A percentile compares a stretch with the other conserved stretches of the same genome.
Conservation (phyloP, 306 rosid genomes). For the Dalbergia oliveri region DNA sequence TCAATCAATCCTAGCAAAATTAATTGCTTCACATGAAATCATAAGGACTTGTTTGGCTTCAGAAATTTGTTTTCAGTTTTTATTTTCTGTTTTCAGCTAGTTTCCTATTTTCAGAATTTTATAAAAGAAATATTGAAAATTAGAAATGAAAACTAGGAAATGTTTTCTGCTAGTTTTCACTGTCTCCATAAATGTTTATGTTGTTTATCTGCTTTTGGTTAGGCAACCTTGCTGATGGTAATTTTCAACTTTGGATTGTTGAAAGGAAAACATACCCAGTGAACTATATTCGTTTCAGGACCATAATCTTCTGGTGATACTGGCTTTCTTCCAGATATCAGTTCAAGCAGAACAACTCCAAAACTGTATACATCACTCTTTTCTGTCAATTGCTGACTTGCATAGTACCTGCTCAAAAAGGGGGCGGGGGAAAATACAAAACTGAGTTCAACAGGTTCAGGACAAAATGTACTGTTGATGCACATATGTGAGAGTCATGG, state of each 20-base stretch:
- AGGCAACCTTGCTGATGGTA: neutral
- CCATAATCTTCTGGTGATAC: constrained; percentile 89
- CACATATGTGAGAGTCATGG: constrained; percentile 13
- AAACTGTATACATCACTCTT: constrained; percentile 96
- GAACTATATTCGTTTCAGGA: constrained; percentile 90
- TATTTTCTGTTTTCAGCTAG: no score
- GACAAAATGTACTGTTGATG: constrained; percentile 28
- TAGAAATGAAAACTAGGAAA: no score
- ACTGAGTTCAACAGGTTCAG: constrained; percentile 31
- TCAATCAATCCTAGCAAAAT: constrained; percentile 16
- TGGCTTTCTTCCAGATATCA: constrained; percentile 90
- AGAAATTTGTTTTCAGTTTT: no score
- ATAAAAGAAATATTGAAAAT: no score
- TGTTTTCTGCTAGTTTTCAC: no score
- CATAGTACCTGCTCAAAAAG: constrained; percentile 75
- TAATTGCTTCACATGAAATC: neutral
- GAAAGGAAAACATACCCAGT: constrained; percentile 73
- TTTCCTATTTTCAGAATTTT: no score
- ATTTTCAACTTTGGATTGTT: constrained; percentile 20
- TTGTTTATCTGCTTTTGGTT: constrained; percentile 15
- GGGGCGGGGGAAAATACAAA: neutral
- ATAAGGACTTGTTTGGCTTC: no score
- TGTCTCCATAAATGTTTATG: neutral
- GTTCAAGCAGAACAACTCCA: constrained; percentile 90
- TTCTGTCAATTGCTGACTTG: constrained; percentile 90